Evolutionary conservation across 441 rosid genomes (phyloP), one percentile per base, ranked within the genome.

Genomic region (Adansonia gregorii): DNA sequence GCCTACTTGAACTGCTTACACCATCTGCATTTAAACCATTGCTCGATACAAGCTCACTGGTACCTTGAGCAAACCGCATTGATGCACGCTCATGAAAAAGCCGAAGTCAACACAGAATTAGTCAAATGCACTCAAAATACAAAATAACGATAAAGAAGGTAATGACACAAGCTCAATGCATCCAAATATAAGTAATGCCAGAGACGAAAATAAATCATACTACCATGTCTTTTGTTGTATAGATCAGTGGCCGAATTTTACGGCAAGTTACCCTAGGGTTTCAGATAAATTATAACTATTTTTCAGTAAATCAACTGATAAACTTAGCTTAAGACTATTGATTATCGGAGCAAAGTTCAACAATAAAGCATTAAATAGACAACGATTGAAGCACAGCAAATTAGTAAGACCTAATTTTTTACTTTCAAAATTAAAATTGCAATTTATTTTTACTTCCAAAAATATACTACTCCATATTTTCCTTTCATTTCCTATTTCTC

Each of bases 61-160:
- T 78, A 74, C 83, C 84, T 73, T 88, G 89, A 75, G 83, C 88
- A 69, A 81, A 77, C 80, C 84, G 72, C 76, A 48, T 64, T 35
- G 86, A 56, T 48, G 88, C 66, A 58, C 86, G 92, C 74, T 93
- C 96, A 96, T 93, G 80, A 7, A 15, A 71, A 83, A 74, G 43
- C 54, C 20, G 75, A 74, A 79, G 17, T 20, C 19, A 63, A 63
- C 22, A 55, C 0, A 64, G 75, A 61, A 63, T 22, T 67, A 41
- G 48, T 64, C 39, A 39, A 51, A 55, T 12, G 41, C 43, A 51
- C 58, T 4, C 9, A 24, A 79, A 63, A 6, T 22, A 60, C 27
- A 9, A 19, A 70, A 41, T 8, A 43, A 46, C 14, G 22, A 72
- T 51, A 24, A 20, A 6, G 20, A 45, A 43, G 35, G 52, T 9